Base-by-base conservation (phyloP, 352 stramenopile genomes). In the Globisporangium barbulae region DNA sequence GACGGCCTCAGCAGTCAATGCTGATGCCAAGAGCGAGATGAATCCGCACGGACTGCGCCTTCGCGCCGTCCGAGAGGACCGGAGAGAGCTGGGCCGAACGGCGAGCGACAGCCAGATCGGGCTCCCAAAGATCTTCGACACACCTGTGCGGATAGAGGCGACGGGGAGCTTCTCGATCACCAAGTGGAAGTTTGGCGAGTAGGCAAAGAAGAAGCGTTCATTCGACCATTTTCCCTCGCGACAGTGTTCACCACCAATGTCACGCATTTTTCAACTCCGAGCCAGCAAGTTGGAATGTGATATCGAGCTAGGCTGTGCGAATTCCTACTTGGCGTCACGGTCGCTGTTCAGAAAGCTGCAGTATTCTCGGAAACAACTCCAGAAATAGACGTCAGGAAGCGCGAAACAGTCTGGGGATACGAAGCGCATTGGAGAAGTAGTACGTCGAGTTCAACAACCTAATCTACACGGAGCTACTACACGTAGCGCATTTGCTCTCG, bases 81-180 rank as follows among this genome's bases (percentile, higher is more conserved):
- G 69, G 22, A 31, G 55, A 5, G 63, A 63, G 5, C 42, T 81
- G 48, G 50, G 53, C 13, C 68, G 68, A 2, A 65, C 65, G 5
- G 63, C 28, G 49, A 81, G 73, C 61, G 73, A 81, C 39, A 65
- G 61, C 25, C 64, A 71, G 41, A 67, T 78, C 31, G 59, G 73
- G 0, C 59, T 81, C 50, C 73, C 73, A 6, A 60, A 50, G 10
- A 76, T 81, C 59, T 76, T 68, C 53, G 73, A 81, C 35, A 67
- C 63, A 12, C 73, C 73, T 0, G 57, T 77, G 45, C 69, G 64
- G 53, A 73, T 81, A 39, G 71, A 76, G 48, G 64, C 65, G 19
- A 78, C 67, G 8, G 50, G 57, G 13, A 68, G 68, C 48, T 81
- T 81, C 64, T 81, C 73, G 17, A 61, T 81, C 31, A 81, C 71